Evolutionary conservation across 306 rosid genomes (phyloP).

Genomic region (Trifolium fragiferum): DNA sequence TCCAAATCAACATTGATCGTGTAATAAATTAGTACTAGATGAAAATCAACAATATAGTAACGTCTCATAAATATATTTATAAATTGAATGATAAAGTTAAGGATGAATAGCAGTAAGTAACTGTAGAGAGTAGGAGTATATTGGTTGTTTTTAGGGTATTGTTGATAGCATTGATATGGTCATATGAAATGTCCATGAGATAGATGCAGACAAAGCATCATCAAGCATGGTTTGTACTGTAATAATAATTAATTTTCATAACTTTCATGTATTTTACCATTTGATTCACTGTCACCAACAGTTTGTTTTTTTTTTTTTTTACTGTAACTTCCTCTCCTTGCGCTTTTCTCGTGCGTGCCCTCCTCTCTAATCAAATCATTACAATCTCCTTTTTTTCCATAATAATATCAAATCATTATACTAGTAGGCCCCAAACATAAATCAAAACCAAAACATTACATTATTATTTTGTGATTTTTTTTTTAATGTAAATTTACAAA

Average conservation of each 20-base stretch:
- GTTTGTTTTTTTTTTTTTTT: slow-evolving; percentile 19
- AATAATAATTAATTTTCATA: slow-evolving; percentile 24
- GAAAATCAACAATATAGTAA: slow-evolving; percentile 7
- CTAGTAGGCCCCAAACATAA: neutral
- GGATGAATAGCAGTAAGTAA: neutral
- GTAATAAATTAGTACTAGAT: neutral
- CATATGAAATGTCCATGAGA: slow-evolving; percentile 52
- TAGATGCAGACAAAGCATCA: slow-evolving; percentile 40
- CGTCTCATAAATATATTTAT: neutral
- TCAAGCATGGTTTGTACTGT: slow-evolving; percentile 19
- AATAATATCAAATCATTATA: neutral
- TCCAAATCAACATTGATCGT: slow-evolving; percentile 9
- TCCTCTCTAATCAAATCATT: slow-evolving; percentile 37
- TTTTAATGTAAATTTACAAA: too few species aligned
- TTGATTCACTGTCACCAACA: slow-evolving; percentile 41
- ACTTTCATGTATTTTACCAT: slow-evolving; percentile 42
- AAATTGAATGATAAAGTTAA: neutral
- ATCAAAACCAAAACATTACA: too few species aligned
- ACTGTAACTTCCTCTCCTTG: slow-evolving; percentile 38
- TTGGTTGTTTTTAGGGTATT: slow-evolving; percentile 42
- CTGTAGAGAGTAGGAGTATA: neutral
- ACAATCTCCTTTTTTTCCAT: neutral
- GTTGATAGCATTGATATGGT: slow-evolving; percentile 38
- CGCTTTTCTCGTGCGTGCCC: slow-evolving; percentile 42
- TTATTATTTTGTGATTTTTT: too few species aligned